These are phyloP conservation scores for Tylopilus rubrobrunneus DNA, from an alignment of 768 basidiomycete species.

Conservation along the genomic window DNA sequence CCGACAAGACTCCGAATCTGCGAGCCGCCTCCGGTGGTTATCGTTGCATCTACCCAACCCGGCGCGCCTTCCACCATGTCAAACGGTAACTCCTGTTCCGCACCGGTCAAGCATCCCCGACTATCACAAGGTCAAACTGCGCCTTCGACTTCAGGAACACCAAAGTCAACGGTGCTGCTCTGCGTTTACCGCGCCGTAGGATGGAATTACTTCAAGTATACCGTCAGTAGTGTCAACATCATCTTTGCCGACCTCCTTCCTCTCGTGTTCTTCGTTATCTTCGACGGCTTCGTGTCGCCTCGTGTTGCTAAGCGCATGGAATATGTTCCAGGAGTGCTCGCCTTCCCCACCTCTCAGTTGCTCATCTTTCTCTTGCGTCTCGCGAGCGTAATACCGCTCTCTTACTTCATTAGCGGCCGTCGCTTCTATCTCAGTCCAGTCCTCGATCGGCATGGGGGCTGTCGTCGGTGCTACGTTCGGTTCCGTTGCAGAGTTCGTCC, in stretches of 20 bases:
- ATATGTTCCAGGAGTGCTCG: conserved; percentile 62
- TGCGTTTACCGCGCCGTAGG: conserved; percentile 94
- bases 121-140: conserved; percentile 86
- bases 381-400: conserved; percentile 91
- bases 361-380: conserved; percentile 83
- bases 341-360: conserved; percentile 64
- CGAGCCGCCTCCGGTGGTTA: conserved; percentile 72
- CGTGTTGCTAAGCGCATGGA: conserved; percentile 63
- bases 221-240: conserved; percentile 97
- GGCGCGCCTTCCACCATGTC: conserved; percentile 14
- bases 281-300: conserved; percentile 83
- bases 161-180: conserved; percentile 81
- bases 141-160: conserved; percentile 66
- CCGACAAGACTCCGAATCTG: conserved; percentile 91
- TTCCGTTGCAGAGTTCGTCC: conserved; percentile 94
- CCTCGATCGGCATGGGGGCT: conserved; percentile 98
- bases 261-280: conserved; percentile 92
- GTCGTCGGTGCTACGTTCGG: conserved; percentile 99
- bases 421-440: conserved; percentile 97
- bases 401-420: conserved; percentile 99
- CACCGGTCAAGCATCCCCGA: conserved; percentile 54
- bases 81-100: conserved; percentile 4
- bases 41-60: conserved; percentile 33
- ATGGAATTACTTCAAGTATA: conserved; percentile 96
- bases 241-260: conserved; percentile 94